These are phyloP conservation scores for Agrocybe praecox DNA, from an alignment of 768 basidiomycete genomes.

Conservation along the genomic window DNA sequence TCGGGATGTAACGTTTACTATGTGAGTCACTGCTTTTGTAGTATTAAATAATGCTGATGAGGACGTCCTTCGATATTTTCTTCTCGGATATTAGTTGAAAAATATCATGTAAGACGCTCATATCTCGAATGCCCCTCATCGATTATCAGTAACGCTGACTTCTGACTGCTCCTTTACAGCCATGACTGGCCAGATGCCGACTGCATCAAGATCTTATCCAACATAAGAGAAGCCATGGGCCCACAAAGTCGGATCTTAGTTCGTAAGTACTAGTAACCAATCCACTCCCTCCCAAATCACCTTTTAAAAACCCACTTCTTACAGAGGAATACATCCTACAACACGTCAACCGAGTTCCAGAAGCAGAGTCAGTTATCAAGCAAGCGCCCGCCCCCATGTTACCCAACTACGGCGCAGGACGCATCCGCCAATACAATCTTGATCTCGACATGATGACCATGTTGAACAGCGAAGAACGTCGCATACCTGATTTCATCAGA, in stretches of 20 bases:
- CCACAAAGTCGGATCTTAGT: constrained; percentile 35
- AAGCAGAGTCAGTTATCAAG: neutral
- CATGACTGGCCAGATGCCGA: constrained; percentile 45
- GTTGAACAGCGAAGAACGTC: constrained; percentile 46
- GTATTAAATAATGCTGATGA: neutral
- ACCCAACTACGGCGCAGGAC: constrained; percentile 48
- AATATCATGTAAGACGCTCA: neutral
- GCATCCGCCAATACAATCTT: constrained; percentile 39
- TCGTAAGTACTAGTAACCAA: constrained; percentile 24
- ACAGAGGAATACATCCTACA: constrained; percentile 41
- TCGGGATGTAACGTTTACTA: constrained; percentile 41
- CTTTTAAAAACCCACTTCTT: neutral
- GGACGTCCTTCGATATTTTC: neutral
- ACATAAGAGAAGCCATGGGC: constrained; percentile 31
- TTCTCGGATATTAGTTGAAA: neutral
- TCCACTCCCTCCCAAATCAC: neutral
- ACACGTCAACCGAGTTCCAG: constrained; percentile 19
- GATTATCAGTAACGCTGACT: no score
- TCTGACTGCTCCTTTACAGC: constrained; percentile 23
- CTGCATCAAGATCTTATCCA: constrained; percentile 28
- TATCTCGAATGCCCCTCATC: no score
- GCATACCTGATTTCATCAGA: constrained; percentile 37
- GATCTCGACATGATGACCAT: constrained; percentile 47
- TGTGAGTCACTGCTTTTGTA: constrained; percentile 27
- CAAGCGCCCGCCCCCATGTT: constrained; percentile 47